Percentiles rank a stretch among this genome's conserved stretches.
Evolutionary conservation across 768 basidiomycete species (phyloP).

Genomic region (Favolaschia claudopus): DNA sequence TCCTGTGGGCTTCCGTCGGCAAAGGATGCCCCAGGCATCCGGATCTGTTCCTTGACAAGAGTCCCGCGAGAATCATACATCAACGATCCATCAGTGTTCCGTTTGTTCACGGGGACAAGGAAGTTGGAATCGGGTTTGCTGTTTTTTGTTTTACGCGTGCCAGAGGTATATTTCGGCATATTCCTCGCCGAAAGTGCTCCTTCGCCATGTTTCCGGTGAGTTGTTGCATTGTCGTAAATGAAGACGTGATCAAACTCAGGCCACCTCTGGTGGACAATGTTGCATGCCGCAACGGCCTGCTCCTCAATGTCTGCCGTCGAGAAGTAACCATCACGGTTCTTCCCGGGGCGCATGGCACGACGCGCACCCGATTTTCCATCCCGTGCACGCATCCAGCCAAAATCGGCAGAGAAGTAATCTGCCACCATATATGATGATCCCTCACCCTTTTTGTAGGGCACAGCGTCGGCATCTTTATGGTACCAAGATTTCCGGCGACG

Average conservation of each 20-base stretch:
- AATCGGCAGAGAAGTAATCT: conserved; percentile 41
- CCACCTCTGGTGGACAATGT: conserved; percentile 30
- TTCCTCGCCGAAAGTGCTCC: conserved; percentile 28
- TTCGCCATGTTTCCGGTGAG: too few relatives aligned
- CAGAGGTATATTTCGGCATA: conserved; percentile 26
- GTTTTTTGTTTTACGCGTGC: background rate
- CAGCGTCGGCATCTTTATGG: conserved; percentile 14
- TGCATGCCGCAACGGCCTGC: conserved; percentile 25
- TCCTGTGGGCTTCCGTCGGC: background rate
- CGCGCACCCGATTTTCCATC: conserved; percentile 26
- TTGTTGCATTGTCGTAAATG: too few relatives aligned
- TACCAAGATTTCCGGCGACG: conserved; percentile 29
- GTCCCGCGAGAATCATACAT: background rate
- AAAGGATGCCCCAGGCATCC: too few relatives aligned
- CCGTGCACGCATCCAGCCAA: conserved; percentile 32
- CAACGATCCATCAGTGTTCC: background rate
- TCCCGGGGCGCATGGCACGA: conserved; percentile 33
- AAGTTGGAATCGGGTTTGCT: background rate
- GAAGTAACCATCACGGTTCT: conserved; percentile 31
- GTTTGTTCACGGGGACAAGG: background rate
- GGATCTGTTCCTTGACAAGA: background rate
- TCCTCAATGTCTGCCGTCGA: conserved; percentile 8
- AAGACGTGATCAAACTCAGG: too few relatives aligned
- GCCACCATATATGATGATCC: too few relatives aligned
- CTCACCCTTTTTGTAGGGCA: too few relatives aligned